Conservation (phyloP, 805 yeast genomes). For the Candida loeiensis region DNA sequence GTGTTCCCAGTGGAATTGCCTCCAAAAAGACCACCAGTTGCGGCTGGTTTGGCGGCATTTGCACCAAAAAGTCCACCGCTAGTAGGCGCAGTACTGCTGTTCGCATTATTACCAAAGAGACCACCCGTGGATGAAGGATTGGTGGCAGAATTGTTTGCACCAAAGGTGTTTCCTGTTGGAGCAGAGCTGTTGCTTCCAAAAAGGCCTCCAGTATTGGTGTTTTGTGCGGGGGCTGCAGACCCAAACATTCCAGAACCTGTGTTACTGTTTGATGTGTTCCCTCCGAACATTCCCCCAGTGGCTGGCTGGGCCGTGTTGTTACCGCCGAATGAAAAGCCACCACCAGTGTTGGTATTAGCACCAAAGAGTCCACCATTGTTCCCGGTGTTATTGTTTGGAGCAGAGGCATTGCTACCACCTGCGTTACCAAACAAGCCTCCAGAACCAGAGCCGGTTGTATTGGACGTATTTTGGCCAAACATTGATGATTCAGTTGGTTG, state of each 20-base stretch:
- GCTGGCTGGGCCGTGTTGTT: not conserved
- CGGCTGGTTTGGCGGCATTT: not conserved
- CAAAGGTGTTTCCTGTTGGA: not conserved
- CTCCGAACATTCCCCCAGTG: constrained; percentile 5
- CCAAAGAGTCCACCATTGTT: constrained; percentile 3
- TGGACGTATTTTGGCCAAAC: constrained; percentile 11
- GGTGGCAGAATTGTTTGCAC: constrained; percentile 1
- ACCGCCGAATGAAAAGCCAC: not conserved
- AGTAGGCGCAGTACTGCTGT: not conserved
- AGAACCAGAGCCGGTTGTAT: constrained; percentile 3
- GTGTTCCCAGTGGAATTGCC: too few species aligned
- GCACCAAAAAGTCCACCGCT: constrained; percentile 7
- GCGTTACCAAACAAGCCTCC: constrained; percentile 7
- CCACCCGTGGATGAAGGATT: not conserved
- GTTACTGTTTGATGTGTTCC: constrained; percentile 1
- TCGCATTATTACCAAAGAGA: constrained; percentile 1
- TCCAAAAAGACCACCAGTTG: constrained; percentile 8
- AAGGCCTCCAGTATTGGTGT: not conserved
- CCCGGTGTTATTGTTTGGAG: constrained; percentile 1
- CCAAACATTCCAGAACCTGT: constrained; percentile 4
- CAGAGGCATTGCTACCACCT: constrained; percentile 1
- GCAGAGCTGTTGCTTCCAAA: constrained; percentile 6
- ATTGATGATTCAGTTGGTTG: constrained; percentile 1
- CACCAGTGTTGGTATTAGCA: not conserved
- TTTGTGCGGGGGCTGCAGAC: not conserved